Percentiles rank a stretch among this genome's conserved stretches.
Conservation (phyloP, 2,329 filamentous ascomycete species). For the Botryotinia globosa region DNA sequence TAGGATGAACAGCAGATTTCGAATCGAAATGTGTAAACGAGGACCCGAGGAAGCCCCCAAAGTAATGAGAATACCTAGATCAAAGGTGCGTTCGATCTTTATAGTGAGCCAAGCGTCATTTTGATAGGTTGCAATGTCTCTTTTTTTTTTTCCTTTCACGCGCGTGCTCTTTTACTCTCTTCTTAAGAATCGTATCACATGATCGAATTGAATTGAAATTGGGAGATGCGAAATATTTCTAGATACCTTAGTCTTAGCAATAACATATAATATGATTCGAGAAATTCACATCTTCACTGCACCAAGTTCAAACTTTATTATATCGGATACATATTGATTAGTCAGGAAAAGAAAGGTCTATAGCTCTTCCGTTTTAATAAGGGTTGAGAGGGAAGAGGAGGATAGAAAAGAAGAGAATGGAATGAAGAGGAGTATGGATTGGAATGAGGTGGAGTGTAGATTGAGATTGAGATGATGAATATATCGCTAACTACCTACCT, state of each 20-base stretch:
- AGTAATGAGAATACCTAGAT: background rate
- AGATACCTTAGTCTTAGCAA: background rate
- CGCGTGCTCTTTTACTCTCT: background rate
- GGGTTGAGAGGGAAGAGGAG: no score
- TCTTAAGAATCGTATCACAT: background rate
- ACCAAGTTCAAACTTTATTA: no score
- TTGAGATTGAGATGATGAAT: no score
- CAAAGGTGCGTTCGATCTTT: background rate
- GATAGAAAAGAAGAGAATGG: no score
- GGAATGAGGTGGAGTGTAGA: no score
- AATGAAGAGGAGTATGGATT: no score
- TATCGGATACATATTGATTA: no score
- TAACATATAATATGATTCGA: background rate
- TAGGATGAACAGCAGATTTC: background rate
- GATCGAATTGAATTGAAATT: background rate
- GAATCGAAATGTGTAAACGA: background rate
- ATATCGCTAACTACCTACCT: no score
- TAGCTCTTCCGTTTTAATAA: no score
- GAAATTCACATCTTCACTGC: no score
- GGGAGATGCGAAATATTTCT: background rate
- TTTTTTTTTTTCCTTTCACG: background rate
- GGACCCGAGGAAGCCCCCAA: background rate
- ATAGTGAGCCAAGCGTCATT: constrained; percentile 2
- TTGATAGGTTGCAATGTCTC: background rate
- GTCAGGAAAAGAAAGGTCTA: no score